A percentile compares a stretch with the other conserved stretches of the same genome.
Conservation (phyloP, 768 basidiomycete genomes). For the Mycena amicta region DNA sequence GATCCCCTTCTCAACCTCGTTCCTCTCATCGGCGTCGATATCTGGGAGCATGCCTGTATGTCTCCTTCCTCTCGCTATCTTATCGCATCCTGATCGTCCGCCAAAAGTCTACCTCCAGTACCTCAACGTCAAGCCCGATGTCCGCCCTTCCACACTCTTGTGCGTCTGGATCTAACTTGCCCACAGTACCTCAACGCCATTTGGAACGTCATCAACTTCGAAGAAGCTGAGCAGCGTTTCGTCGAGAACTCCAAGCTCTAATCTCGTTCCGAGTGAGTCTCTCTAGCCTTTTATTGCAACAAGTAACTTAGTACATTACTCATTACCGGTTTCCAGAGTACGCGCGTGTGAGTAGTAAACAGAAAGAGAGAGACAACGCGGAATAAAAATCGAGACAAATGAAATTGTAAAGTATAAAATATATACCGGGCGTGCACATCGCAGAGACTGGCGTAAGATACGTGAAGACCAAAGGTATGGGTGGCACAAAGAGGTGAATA, state of each 20-base stretch:
- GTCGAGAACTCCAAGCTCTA: slow-evolving; percentile 32
- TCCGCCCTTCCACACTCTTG: slow-evolving; percentile 43
- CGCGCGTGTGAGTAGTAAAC: slow-evolving; percentile 13
- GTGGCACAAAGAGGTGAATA: neutral
- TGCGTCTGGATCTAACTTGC: slow-evolving; percentile 1
- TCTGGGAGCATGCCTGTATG: slow-evolving; percentile 26
- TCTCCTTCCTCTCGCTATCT: slow-evolving; percentile 90
- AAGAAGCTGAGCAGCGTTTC: slow-evolving; percentile 70
- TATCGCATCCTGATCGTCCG: slow-evolving; percentile 78
- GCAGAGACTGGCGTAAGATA: neutral
- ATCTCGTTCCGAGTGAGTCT: neutral
- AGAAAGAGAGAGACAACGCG: slow-evolving; percentile 6
- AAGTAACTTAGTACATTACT: slow-evolving; percentile 30
- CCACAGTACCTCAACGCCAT: slow-evolving; percentile 82
- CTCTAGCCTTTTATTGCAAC: slow-evolving; percentile 16
- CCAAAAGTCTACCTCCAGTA: slow-evolving; percentile 89
- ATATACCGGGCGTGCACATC: too few species aligned
- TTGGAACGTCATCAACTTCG: slow-evolving; percentile 90
- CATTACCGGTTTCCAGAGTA: slow-evolving; percentile 20
- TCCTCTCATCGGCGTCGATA: slow-evolving; percentile 24
- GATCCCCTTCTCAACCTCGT: slow-evolving; percentile 73
- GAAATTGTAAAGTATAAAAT: too few species aligned
- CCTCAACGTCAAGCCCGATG: slow-evolving; percentile 91
- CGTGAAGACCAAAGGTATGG: neutral
- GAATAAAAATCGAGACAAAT: slow-evolving; percentile 17